A percentile compares a stretch with the other conserved stretches of the same genome.
These are phyloP conservation scores for Fusarium protoensiforme DNA, from an alignment of 2,329 filamentous ascomycete species.

Conservation along the genomic window DNA sequence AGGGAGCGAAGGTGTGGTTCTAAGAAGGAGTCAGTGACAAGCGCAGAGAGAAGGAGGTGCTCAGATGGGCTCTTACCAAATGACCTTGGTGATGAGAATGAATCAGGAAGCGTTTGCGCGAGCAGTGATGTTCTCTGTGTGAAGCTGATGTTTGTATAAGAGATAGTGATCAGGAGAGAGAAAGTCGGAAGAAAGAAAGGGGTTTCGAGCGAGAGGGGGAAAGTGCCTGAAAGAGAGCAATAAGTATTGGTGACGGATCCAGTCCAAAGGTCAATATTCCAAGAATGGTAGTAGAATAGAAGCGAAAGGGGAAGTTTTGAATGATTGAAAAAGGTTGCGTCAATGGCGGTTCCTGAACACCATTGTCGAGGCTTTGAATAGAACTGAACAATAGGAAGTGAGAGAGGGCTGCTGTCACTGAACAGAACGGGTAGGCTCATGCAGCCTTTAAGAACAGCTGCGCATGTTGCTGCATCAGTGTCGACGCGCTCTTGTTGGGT, in stretches of 20 bases:
- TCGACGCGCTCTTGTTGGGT: slow-evolving; percentile 14
- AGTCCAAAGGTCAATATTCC: slow-evolving; percentile 33
- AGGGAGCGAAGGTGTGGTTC: not conserved
- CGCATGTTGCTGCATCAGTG: slow-evolving; percentile 16
- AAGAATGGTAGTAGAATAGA: slow-evolving; percentile 29
- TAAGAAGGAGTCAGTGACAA: slow-evolving; percentile 9
- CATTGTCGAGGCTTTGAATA: slow-evolving; percentile 43
- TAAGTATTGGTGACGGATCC: slow-evolving; percentile 20
- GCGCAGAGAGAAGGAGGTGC: not conserved
- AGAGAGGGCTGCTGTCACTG: slow-evolving; percentile 22
- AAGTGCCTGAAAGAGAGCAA: slow-evolving; percentile 19
- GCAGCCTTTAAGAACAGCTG: slow-evolving; percentile 41
- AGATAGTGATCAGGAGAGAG: slow-evolving; percentile 7
- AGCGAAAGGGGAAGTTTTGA: slow-evolving; percentile 28
- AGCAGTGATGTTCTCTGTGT: not conserved
- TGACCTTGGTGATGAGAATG: not conserved
- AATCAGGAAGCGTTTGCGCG: not conserved
- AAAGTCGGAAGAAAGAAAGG: not conserved
- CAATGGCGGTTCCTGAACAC: slow-evolving; percentile 38
- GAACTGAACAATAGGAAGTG: slow-evolving; percentile 32
- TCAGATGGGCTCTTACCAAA: slow-evolving; percentile 2
- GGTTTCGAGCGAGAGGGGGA: not conserved
- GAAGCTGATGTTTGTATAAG: not conserved
- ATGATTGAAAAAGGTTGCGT: slow-evolving; percentile 35
- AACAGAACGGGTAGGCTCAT: slow-evolving; percentile 25